Conservation (phyloP, 2,329 filamentous ascomycete genomes). For the Alternaria sp. region DNA sequence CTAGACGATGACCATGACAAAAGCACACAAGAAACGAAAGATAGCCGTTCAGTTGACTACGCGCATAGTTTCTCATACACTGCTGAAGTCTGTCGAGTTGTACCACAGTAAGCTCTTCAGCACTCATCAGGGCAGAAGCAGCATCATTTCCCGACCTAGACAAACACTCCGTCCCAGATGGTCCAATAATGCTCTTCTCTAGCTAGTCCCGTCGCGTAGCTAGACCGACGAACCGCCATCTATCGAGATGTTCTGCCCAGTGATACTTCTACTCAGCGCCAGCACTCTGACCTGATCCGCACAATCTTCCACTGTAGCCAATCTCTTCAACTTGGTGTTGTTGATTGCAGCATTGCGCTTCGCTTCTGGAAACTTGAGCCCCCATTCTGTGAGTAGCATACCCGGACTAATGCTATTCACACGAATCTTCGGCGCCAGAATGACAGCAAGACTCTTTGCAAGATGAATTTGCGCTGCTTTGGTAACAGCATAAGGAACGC, state of each 20-base stretch:
- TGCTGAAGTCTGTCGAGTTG: background rate
- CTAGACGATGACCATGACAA: background rate
- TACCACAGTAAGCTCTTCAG: no score
- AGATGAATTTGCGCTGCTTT: constrained; percentile 78
- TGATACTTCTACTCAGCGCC: constrained; percentile 47
- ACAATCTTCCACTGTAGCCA: constrained; percentile 62
- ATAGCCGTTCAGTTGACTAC: background rate
- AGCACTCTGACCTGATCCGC: constrained; percentile 48
- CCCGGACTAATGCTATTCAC: constrained; percentile 72
- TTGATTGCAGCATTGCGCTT: constrained; percentile 55
- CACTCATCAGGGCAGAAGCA: no score
- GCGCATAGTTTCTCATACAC: background rate
- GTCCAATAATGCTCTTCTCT: background rate
- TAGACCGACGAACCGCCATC: constrained; percentile 45
- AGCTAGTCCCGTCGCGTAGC: no score
- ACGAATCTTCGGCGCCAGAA: constrained; percentile 68
- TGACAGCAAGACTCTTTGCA: constrained; percentile 69
- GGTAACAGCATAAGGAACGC: constrained; percentile 76
- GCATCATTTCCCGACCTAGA: background rate
- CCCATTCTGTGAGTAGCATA: constrained; percentile 67
- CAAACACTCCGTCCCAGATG: background rate
- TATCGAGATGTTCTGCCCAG: constrained; percentile 50
- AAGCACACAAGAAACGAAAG: background rate
- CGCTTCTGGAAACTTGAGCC: constrained; percentile 56
- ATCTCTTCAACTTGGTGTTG: constrained; percentile 57